phyloP scores from a whole-genome alignment of 2,329 filamentous ascomycete species.

The Aureobasidium sp. region DNA sequence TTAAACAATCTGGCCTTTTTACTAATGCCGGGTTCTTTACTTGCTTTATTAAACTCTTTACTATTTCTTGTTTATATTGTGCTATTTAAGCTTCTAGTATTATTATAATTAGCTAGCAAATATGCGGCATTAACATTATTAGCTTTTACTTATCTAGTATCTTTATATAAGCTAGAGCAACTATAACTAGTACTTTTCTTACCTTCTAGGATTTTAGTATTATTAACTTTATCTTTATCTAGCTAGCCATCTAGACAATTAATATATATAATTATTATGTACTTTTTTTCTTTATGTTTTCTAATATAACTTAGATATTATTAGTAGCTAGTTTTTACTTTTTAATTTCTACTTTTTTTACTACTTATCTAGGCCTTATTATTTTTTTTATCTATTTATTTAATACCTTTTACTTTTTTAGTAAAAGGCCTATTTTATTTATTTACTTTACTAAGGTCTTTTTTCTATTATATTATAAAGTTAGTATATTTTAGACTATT shows the following conservation, averaged over 20 bases:
- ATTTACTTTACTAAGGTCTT: constrained; percentile 31
- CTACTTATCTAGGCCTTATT: constrained; percentile 24
- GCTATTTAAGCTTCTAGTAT: constrained; percentile 70
- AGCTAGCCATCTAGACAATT: constrained; percentile 51
- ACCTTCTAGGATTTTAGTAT: constrained; percentile 54
- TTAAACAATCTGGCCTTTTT: constrained; percentile 28
- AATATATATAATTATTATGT: constrained; percentile 30
- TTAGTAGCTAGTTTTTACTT: constrained; percentile 47
- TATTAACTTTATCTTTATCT: constrained; percentile 53
- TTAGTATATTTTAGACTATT: constrained; percentile 25
- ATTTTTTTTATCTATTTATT: constrained; percentile 35
- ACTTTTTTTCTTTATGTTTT: constrained; percentile 42
- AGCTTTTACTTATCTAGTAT: constrained; percentile 20
- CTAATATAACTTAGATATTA: constrained; percentile 44
- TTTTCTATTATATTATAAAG: constrained; percentile 27
- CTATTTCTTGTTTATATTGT: constrained; percentile 60
- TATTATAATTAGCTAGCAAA: constrained; percentile 66
- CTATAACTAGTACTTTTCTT: constrained; percentile 35
- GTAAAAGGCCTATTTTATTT: constrained; percentile 42
- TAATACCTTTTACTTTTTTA: constrained; percentile 35
- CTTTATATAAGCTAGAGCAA: constrained; percentile 24
- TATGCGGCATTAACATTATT: constrained; percentile 44
- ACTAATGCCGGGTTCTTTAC: constrained; percentile 33
- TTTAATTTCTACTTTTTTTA: constrained; percentile 18
- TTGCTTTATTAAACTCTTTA: constrained; percentile 54